Evolutionary conservation across 768 basidiomycete species (phyloP), one percentile per base, ranked within the genome.

Genomic region (Boletellus emodensis): DNA sequence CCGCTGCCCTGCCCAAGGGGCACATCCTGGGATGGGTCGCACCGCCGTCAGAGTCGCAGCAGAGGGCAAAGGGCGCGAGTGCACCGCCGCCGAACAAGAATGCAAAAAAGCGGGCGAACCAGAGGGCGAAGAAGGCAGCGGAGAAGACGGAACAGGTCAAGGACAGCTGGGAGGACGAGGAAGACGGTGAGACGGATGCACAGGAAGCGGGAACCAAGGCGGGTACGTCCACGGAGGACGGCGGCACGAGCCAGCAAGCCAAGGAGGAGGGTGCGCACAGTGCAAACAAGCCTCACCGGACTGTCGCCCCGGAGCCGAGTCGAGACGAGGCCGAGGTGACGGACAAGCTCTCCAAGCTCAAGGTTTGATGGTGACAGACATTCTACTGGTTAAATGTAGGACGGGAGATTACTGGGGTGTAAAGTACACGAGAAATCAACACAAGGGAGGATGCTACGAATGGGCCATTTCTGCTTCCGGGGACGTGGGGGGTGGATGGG

Each of bases 21-120:
- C 85, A 88, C 61, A 82, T 92, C 59, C 74, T 90, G 49, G 87
- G 93, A 39, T 90, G 90, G 89, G 71, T 77, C 12, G 79, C 89
- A 24, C 81, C 86, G 13, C 70, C 82, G 2, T 61, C 77, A 28
- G 67, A 77, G 24, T 57, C 72, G 5, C 62, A 71, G 20, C 55
- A 48, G 24, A 62, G 66, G 42, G 49, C 54, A 10, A 57, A 64
- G 8, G 68, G 70, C 7, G 61, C 75, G 20, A 53, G 60, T 24
- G 44, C 52, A 10, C 37, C 66, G 57, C 72, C 79, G 2, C 68
- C 84, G 61, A 82, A 85, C 68, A 93, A 94, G 74, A 87, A 87
- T 40, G 90, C 84, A 38, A 89, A 84, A 70, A 83, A 85, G 71
- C 85, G 83, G 55, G 86, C 87, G 53, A 92, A 93, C 69, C 76